phyloP scores from a whole-genome alignment of 352 stramenopile genomes.

The Pythium brachiatum region DNA sequence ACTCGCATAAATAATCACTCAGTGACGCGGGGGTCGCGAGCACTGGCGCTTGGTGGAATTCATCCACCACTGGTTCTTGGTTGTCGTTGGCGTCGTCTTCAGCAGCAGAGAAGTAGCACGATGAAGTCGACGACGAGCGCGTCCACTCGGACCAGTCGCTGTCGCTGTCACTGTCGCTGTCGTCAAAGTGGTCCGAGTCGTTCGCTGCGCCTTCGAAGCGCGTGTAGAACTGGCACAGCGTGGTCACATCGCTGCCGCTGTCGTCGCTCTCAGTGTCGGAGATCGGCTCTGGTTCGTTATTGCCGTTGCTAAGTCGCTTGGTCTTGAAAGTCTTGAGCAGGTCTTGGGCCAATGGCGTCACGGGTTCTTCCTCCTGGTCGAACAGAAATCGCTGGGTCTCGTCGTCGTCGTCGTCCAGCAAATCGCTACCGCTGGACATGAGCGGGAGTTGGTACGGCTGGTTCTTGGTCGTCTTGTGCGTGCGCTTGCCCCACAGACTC shows the following conservation, averaged over 20 bases:
- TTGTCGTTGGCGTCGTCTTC: constrained; percentile 19
- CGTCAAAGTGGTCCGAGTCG: constrained; percentile 3
- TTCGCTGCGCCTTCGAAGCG: constrained; percentile 14
- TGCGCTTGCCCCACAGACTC: constrained; percentile 20
- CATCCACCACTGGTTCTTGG: not conserved
- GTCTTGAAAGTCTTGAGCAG: constrained; percentile 17
- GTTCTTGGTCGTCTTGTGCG: constrained; percentile 16
- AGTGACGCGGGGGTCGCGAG: constrained; percentile 10
- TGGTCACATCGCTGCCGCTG: constrained; percentile 23
- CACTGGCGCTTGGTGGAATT: too few species aligned
- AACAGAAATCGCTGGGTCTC: constrained; percentile 22
- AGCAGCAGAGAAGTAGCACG: constrained; percentile 28
- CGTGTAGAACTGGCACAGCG: constrained; percentile 21
- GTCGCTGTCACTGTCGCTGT: constrained; percentile 21
- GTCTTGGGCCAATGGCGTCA: not conserved
- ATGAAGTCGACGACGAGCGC: constrained; percentile 23
- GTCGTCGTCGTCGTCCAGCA: constrained; percentile 23
- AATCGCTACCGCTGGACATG: constrained; percentile 13
- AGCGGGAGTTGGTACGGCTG: constrained; percentile 27
- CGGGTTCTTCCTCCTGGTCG: constrained; percentile 9
- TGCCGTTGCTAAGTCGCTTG: constrained; percentile 5
- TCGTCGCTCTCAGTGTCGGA: constrained; percentile 33
- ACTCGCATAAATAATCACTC: constrained; percentile 26
- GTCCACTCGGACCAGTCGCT: constrained; percentile 27
- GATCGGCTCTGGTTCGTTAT: constrained; percentile 13